Evolutionary conservation across 352 stramenopile genomes (phyloP).

Genomic region (Globisporangium alternatum): DNA sequence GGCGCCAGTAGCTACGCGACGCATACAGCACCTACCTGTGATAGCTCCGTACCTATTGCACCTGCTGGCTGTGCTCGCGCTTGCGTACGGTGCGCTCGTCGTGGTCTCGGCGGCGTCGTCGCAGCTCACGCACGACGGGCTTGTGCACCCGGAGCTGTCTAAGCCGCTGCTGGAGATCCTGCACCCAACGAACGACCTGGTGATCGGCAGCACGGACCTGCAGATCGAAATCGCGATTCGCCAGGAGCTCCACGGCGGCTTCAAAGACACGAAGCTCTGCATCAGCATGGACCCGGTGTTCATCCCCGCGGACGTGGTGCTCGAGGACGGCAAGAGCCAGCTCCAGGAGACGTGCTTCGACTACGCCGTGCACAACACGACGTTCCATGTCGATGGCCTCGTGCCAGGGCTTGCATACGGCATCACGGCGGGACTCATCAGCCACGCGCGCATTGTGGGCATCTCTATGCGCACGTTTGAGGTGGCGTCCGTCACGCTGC

Average conservation of each 20-base stretch:
- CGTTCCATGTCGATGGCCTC: conserved; percentile 56
- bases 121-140: conserved; percentile 30
- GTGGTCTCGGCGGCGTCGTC: conserved; percentile 12
- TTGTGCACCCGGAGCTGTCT: conserved; percentile 22
- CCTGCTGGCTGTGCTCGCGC: background rate
- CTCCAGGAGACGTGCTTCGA: conserved; percentile 61
- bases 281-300: conserved; percentile 51
- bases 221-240: conserved; percentile 55
- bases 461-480: conserved; percentile 65
- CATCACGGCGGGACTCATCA: conserved; percentile 51
- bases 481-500: conserved; percentile 42
- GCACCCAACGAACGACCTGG: conserved; percentile 44
- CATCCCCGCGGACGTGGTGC: conserved; percentile 34
- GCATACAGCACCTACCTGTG: too few species aligned
- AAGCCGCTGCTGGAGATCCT: conserved; percentile 53
- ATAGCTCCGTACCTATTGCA: background rate
- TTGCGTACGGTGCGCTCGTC: background rate
- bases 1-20: background rate
- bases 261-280: conserved; percentile 43
- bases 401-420: conserved; percentile 51
- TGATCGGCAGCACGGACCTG: conserved; percentile 43
- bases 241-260: conserved; percentile 23
- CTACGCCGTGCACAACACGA: conserved; percentile 41
- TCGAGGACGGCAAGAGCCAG: conserved; percentile 28
- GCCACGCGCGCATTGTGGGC: conserved; percentile 42